Evolutionary conservation across 2,329 filamentous ascomycete genomes (phyloP), one percentile per base, ranked within the genome.

Genomic region (Phialophora expanda): DNA sequence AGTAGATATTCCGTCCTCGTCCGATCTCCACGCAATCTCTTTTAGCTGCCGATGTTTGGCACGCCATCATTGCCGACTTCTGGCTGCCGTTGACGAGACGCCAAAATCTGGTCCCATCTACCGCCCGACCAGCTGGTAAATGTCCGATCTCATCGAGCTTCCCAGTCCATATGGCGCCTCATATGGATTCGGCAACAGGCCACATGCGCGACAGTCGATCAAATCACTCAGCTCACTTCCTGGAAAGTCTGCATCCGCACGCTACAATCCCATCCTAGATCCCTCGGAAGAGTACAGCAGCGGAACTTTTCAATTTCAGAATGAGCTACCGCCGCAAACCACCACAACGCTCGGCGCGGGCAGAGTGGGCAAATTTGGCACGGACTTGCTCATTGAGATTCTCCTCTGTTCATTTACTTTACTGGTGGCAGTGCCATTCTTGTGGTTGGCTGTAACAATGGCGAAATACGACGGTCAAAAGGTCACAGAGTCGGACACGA

Each of bases 361-460:
- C 8, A 58, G 62, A 28, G 28, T 60, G 22, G 66, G 62, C 34
- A 67, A 65, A 51, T 67, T 59, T n/a, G 66, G 66, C 3, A 38
- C 55, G n/a, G 66, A 67, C 38, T 50, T 67, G 51, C n/a, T 65
- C 12, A n/a, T 65, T 22, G 66, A 67, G 50, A 60, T 67, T 22
- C 14, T 51, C 8, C 30, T 67, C 54, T 67, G 66, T 44, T 34
- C 54, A n/a, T 62, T 67, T 17, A 59, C 62, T 2, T 54, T 67
- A 30, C 53, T 59, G 38, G 62, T 55, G 12, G 28, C 62, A 6
- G 55, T 65, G 26, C 66, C 66, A 7, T 67, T 67, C 41, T 44
- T 65, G 26, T 67, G 66, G 66, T 30, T 67, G 34, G 66, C 66
- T 12, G 53, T 67, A 11, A 54, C 62, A 1, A 56, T 65, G 58